These are phyloP conservation scores for Phytophthora pisi DNA, from an alignment of 352 stramenopile species.

Conservation along the genomic window DNA sequence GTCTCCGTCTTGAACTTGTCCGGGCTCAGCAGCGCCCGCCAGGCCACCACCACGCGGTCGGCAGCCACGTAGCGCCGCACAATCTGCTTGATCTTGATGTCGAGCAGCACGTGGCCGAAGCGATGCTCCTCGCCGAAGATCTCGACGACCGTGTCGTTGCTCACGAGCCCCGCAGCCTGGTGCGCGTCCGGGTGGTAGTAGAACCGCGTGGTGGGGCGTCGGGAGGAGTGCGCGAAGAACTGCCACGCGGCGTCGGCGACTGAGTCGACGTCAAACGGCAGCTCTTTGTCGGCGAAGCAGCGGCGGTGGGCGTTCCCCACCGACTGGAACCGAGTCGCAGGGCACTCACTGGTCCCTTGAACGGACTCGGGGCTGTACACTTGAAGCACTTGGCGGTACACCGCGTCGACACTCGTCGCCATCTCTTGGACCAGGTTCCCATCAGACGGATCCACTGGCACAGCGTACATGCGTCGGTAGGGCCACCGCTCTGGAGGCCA, in stretches of 20 bases:
- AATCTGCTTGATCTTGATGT: constrained; percentile 57
- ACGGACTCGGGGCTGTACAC: constrained; percentile 14
- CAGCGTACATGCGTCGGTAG: constrained; percentile 29
- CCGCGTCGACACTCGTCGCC: constrained; percentile 28
- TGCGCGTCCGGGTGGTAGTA: constrained; percentile 37
- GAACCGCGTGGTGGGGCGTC: constrained; percentile 36
- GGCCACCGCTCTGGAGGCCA: constrained; percentile 12
- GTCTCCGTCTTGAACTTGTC: constrained; percentile 51
- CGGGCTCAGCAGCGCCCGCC: constrained; percentile 50
- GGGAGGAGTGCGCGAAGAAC: constrained; percentile 39
- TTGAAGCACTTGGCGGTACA: constrained; percentile 43
- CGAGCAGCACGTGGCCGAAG: constrained; percentile 40
- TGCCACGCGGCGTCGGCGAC: constrained; percentile 45
- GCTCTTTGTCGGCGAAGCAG: constrained; percentile 43
- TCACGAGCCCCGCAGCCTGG: constrained; percentile 13
- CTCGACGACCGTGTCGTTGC: constrained; percentile 64
- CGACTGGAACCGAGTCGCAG: background rate
- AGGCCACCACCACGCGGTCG: constrained; percentile 49
- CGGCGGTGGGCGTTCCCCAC: constrained; percentile 22
- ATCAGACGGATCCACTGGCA: constrained; percentile 26
- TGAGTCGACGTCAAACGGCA: constrained; percentile 42
- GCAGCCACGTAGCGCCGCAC: constrained; percentile 46
- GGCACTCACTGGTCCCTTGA: background rate
- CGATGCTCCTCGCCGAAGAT: constrained; percentile 57
- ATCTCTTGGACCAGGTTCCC: constrained; percentile 32